Evolutionary conservation across 495 filamentous ascomycete genomes (phyloP).

Genomic region (Aspergillus leporis): DNA sequence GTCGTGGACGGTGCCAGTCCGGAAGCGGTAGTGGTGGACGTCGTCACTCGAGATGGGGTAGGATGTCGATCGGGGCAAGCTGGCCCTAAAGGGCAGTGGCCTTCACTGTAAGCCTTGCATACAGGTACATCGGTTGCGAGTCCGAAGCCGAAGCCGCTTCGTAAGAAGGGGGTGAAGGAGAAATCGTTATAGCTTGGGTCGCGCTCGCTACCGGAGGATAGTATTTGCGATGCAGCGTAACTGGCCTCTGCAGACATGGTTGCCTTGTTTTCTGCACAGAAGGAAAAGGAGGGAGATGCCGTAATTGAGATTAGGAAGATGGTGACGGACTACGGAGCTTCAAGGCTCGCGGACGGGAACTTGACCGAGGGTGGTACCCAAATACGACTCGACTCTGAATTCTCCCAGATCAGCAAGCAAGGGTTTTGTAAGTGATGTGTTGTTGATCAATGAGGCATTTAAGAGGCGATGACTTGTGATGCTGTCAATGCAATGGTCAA

Average conservation of each 20-base stretch:
- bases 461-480: neutral
- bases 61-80: constrained; percentile 69
- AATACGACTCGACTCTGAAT: neutral
- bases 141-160: constrained; percentile 73
- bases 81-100: constrained; percentile 76
- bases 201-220: constrained; percentile 46
- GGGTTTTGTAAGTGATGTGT: neutral
- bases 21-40: constrained; percentile 56
- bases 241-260: constrained; percentile 43
- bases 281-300: neutral
- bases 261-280: neutral
- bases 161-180: constrained; percentile 74
- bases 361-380: neutral
- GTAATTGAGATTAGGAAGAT: neutral
- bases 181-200: constrained; percentile 61
- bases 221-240: constrained; percentile 33
- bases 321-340: neutral
- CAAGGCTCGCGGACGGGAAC: neutral
- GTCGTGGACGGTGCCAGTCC: constrained; percentile 49
- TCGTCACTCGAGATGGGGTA: constrained; percentile 47
- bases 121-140: constrained; percentile 70
- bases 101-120: constrained; percentile 78
- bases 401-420: neutral
- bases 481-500: neutral
- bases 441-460: neutral